These are phyloP conservation scores for Murraya koenigii DNA, from an alignment of 345 rosid species.

Conservation along the genomic window DNA sequence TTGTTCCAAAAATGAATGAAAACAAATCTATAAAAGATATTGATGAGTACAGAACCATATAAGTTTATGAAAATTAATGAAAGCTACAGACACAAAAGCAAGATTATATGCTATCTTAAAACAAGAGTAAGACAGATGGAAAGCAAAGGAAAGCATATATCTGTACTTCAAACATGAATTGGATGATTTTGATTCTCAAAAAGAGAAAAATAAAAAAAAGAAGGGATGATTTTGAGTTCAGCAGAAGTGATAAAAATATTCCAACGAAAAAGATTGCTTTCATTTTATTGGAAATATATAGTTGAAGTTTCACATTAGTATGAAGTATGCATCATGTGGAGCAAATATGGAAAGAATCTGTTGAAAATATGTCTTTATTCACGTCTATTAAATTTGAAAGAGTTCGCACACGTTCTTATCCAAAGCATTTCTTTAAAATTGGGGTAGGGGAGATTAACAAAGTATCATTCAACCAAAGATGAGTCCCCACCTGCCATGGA, in stretches of 20 bases:
- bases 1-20: not conserved
- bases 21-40: not conserved
- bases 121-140: too few relatives aligned
- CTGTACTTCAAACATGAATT: too few relatives aligned
- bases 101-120: not conserved
- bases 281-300: too few relatives aligned
- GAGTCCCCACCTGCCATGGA: slow-evolving; percentile 9
- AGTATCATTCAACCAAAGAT: not conserved
- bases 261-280: too few relatives aligned
- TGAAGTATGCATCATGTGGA: not conserved
- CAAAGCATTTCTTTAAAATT: not conserved
- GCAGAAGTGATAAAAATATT: too few relatives aligned
- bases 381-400: not conserved
- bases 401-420: not conserved
- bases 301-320: too few relatives aligned
- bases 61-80: not conserved
- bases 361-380: too few relatives aligned
- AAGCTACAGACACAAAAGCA: not conserved
- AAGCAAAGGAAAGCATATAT: too few relatives aligned
- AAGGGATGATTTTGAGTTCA: too few relatives aligned
- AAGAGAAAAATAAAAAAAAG: too few relatives aligned
- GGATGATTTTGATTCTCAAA: too few relatives aligned
- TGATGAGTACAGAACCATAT: not conserved
- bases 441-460: not conserved
- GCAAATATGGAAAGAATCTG: not conserved